Base-by-base conservation (phyloP, 352 stramenopile genomes). In the Phytophthora podocarpi region DNA sequence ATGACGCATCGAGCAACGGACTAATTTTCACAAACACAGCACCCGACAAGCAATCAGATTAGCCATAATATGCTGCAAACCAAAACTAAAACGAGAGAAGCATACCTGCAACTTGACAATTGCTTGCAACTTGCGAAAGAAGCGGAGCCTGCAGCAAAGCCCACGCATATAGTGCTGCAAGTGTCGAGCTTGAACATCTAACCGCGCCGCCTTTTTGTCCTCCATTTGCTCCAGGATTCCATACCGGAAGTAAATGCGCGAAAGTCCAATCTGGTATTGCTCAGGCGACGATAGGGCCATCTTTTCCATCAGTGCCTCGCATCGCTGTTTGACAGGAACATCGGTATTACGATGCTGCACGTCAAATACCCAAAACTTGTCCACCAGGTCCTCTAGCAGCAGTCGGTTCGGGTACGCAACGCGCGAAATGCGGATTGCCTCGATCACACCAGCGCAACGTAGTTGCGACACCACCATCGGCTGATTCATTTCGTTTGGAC, bases 391-490 rank as follows among this genome's bases (percentile, higher is more conserved):
- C 47, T 92, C 69, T 45, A 99, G 89, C 31, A 82, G 76, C 18
- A 99, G 72, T 30, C 98, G 94, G 59, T 99, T 97, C 31, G 97
- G 97, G 70, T 99, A 99, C 20, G 97, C 98, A 42, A 97, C 91
- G 45, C 98, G 91, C 41, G 96, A 97, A 51, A 99, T 98, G 41
- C 97, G 92, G 32, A 99, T 98, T 7, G 97, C 98, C 75, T 99
- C 98, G 32, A 99, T 97, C 26, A 99, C 96, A 75, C 98, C 98
- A 69, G 96, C 96, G 65, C 99, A 99, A 15, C 90, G 84, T 12
- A 99, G 65, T 79, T 99, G 97, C 27, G 98, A 92, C 12, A 98
- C 90, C 5, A 98, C 86, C 76, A 98, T 91, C 13, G 86, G 81
- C 40, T 97, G 76, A 52, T 97, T 91, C 72, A 99, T 84, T 69